Percentiles rank a stretch among this genome's conserved stretches.
These are phyloP conservation scores for Corrigiola litoralis DNA, from an alignment of 179 eudicot species.

Conservation along the genomic window DNA sequence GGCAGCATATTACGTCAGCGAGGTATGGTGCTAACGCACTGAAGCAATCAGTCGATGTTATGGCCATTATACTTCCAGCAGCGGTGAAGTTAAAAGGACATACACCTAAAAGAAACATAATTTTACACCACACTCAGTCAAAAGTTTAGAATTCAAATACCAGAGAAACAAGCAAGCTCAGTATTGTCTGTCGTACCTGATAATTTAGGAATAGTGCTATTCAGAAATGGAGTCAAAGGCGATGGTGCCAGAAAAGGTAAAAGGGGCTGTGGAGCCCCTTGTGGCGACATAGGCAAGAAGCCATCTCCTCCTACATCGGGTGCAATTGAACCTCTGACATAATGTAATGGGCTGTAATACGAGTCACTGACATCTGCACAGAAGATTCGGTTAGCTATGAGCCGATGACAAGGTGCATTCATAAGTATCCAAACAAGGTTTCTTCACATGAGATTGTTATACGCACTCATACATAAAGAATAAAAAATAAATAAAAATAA, in stretches of 20 bases:
- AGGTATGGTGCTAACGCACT: slow-evolving; percentile 60
- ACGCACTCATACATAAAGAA: no score
- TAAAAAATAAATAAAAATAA: no score
- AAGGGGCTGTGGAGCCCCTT: slow-evolving; percentile 76
- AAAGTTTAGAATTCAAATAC: background rate
- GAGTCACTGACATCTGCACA: slow-evolving; percentile 40
- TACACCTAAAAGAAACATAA: slow-evolving; percentile 43
- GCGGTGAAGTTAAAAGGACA: slow-evolving; percentile 71
- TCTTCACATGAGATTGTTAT: background rate
- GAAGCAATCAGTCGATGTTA: slow-evolving; percentile 74
- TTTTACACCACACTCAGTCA: slow-evolving; percentile 1
- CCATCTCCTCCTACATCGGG: slow-evolving; percentile 30
- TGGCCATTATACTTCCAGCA: slow-evolving; percentile 56
- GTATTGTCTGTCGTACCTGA: slow-evolving; percentile 51
- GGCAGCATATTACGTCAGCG: slow-evolving; percentile 96
- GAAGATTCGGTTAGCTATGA: slow-evolving; percentile 9
- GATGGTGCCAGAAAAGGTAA: slow-evolving; percentile 86
- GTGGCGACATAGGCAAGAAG: slow-evolving; percentile 64
- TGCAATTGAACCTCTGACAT: slow-evolving; percentile 26
- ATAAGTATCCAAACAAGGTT: background rate
- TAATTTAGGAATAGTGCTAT: slow-evolving; percentile 72
- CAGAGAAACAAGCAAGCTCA: background rate
- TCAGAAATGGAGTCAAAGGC: slow-evolving; percentile 87
- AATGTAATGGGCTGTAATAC: slow-evolving; percentile 23
- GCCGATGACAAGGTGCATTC: background rate